A percentile compares a stretch with the other conserved stretches of the same genome.
Conservation (phyloP, 345 rosid species). For the Citrus inodora region DNA sequence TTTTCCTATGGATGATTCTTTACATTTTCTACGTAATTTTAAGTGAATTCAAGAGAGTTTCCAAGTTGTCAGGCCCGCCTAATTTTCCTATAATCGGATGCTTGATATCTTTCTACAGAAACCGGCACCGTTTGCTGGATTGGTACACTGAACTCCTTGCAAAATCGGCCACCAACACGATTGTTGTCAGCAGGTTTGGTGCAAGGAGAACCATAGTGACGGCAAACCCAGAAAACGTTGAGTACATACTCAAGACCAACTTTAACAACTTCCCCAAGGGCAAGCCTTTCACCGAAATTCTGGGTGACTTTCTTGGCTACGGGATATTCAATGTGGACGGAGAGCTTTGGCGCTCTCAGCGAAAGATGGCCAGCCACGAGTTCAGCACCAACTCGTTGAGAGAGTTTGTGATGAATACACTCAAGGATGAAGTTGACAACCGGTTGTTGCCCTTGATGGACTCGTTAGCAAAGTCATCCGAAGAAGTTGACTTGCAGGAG, state of each 20-base stretch:
- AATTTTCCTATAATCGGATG: slow-evolving; percentile 70
- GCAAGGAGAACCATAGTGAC: slow-evolving; percentile 65
- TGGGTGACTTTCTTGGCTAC: slow-evolving; percentile 72
- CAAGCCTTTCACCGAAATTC: slow-evolving; percentile 77
- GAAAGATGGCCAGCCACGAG: slow-evolving; percentile 53
- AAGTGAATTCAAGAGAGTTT: slow-evolving; percentile 11
- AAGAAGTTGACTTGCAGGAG: slow-evolving; percentile 52
- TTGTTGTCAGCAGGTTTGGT: slow-evolving; percentile 57
- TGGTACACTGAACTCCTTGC: slow-evolving; percentile 77
- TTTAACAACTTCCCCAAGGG: slow-evolving; percentile 87
- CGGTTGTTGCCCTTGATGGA: slow-evolving; percentile 49
- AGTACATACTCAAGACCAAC: slow-evolving; percentile 76
- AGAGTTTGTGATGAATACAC: slow-evolving; percentile 29
- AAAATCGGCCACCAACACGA: slow-evolving; percentile 51
- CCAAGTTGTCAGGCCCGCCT: slow-evolving; percentile 31
- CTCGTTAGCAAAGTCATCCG: slow-evolving; percentile 18
- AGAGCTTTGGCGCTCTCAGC: slow-evolving; percentile 53
- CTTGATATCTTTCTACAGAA: slow-evolving; percentile 59
- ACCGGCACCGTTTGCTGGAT: slow-evolving; percentile 61
- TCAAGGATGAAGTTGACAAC: slow-evolving; percentile 39
- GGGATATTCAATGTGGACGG: slow-evolving; percentile 75
- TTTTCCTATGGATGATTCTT: slow-evolving; percentile 17
- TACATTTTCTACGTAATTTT: slow-evolving; percentile 14
- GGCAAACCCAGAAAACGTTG: slow-evolving; percentile 70
- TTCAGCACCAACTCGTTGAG: slow-evolving; percentile 44